A percentile compares a stretch with the other conserved stretches of the same genome.
Conservation (phyloP, 164 flowering plant genomes). For the Nymphaea thermarum region DNA sequence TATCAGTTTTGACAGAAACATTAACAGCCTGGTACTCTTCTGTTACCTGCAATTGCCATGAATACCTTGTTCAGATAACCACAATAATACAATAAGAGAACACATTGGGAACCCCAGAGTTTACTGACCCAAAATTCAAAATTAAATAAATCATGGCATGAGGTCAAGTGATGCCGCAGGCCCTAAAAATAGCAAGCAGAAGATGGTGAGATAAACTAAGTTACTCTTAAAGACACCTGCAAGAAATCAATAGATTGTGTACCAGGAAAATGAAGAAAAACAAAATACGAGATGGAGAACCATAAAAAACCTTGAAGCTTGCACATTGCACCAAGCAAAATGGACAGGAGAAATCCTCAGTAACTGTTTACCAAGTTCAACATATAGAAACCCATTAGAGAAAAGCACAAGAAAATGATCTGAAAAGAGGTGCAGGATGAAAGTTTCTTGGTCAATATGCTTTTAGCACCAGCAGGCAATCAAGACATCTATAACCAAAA, state of each 20-base stretch:
- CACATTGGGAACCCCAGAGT: conserved; percentile 9
- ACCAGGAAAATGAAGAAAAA: neutral
- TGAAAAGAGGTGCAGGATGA: no score
- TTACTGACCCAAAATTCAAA: conserved; percentile 94
- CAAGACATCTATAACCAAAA: no score
- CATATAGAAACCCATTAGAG: neutral
- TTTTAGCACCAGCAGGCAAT: no score
- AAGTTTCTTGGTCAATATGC: no score
- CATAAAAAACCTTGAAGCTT: conserved; percentile 52
- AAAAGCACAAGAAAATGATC: neutral
- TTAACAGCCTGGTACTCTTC: conserved; percentile 87
- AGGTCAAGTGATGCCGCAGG: conserved; percentile 55
- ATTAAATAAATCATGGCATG: conserved; percentile 86
- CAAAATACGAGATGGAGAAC: neutral
- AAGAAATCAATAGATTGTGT: neutral
- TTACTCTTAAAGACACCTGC: neutral
- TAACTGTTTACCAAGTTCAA: conserved; percentile 40
- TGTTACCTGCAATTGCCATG: conserved; percentile 45
- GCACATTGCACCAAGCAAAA: conserved; percentile 85
- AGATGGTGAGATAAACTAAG: neutral
- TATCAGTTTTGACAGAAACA: conserved; percentile 67
- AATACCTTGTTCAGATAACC: neutral
- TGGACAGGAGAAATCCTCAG: conserved; percentile 89
- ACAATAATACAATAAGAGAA: conserved; percentile 9
- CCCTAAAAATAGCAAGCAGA: conserved; percentile 40